Evolutionary conservation across 2,329 filamentous ascomycete species (phyloP), one percentile per base, ranked within the genome.

Genomic region (Botrytis byssoidea): DNA sequence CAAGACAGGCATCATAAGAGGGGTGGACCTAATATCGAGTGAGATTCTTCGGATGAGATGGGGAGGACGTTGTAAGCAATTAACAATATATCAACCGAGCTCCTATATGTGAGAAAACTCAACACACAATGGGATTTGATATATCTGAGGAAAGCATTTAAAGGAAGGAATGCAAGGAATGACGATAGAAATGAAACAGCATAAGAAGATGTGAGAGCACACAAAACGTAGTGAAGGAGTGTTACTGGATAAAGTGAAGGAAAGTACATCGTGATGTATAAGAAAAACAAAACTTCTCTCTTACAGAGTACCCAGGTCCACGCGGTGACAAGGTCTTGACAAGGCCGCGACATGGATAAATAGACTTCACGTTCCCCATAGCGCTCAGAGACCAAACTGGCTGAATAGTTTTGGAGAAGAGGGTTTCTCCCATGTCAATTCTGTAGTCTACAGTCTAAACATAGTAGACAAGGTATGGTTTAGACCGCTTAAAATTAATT

Each of bases 361-460:
- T 44, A 72, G 37, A 25, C 46, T 57, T 72, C 63, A 72, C 63
- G 70, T 68, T 57, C 63, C 63, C 32, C 51, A 72, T 59, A 72
- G 44, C 46, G 60, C 46, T 65, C 70, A 66, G 44, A 51, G 70
- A 29, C 37, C 29, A 37, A 68, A 68, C 51, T 72, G 63, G 63
- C 51, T 72, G 48, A 25, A 46, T 67, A 51, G 44, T 22, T 55
- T 71, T 71, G 66, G 18, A 55, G 48, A n/a, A 40, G 66, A 55
- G 32, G n/a, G 37, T 32, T 57, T 59, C 68, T 37, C 55, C 66
- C 68, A 46, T 70, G 40, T 60, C 55, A 70, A 35, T 70, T 70
- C 55, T 29, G 32, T 60, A 46, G 40, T n/a, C 42, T 46, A 7
- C 55, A 70, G 29, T 46, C 55, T 61, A 70, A 60, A 70, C 67